Evolutionary conservation across 805 yeast species (phyloP).

Genomic region (Candida incommunis): DNA sequence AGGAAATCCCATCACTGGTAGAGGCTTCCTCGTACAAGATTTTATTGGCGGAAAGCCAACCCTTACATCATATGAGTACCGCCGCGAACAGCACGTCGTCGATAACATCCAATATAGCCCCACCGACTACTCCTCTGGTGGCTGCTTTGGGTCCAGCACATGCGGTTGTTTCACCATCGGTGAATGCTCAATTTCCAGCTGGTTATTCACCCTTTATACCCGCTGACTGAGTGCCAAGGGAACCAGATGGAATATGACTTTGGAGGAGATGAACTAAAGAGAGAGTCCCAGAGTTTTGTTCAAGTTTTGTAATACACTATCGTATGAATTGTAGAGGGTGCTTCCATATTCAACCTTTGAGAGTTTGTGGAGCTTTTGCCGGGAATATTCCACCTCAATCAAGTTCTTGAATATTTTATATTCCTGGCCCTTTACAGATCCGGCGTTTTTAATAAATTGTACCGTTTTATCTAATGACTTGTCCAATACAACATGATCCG

Average conservation of each 20-base stretch:
- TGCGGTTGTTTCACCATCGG: constrained; percentile 16
- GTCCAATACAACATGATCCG: not conserved
- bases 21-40: constrained; percentile 45
- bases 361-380: not conserved
- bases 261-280: not conserved
- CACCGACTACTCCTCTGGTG: constrained; percentile 24
- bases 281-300: not conserved
- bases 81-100: constrained; percentile 1
- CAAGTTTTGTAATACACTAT: not conserved
- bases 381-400: not conserved
- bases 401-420: not conserved
- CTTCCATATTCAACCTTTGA: not conserved
- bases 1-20: constrained; percentile 77
- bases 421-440: not conserved
- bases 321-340: not conserved
- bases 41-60: constrained; percentile 8
- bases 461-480: not conserved
- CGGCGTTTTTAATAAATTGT: not conserved
- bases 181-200: not conserved
- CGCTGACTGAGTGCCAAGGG: no score
- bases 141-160: constrained; percentile 27
- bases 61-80: not conserved
- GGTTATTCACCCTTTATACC: constrained; percentile 1
- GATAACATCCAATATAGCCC: constrained; percentile 6
- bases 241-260: no score